Conservation (phyloP, 345 rosid species). For the Hibiscus mutabilis region DNA sequence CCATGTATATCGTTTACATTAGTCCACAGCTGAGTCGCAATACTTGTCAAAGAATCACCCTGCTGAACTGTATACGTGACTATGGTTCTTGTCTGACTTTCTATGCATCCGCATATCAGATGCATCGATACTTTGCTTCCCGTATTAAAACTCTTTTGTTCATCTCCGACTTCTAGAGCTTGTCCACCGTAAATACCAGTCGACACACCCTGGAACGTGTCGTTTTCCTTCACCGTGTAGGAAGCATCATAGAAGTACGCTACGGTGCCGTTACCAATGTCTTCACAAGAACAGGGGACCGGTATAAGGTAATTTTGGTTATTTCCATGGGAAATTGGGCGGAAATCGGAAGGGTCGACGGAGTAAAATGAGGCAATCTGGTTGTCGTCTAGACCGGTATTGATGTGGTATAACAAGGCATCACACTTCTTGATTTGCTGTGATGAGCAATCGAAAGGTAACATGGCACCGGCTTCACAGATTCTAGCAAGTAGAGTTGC, state of each 20-base stretch:
- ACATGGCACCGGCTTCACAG: not conserved
- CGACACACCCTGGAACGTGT: slow-evolving; percentile 32
- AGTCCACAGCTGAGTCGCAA: slow-evolving; percentile 32
- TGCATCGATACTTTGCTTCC: slow-evolving; percentile 23
- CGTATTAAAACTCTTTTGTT: slow-evolving; percentile 3
- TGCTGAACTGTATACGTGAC: slow-evolving; percentile 59
- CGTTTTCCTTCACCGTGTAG: slow-evolving; percentile 22
- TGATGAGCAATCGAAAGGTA: not conserved
- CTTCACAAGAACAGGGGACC: slow-evolving; percentile 45
- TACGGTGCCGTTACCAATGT: slow-evolving; percentile 13
- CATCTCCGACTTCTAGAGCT: slow-evolving; percentile 32
- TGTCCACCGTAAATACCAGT: slow-evolving; percentile 31
- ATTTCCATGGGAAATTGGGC: slow-evolving; percentile 9
- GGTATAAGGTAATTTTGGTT: slow-evolving; percentile 35
- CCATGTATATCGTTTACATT: slow-evolving; percentile 18
- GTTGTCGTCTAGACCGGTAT: slow-evolving; percentile 13
- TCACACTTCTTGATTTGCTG: not conserved
- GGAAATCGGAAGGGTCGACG: slow-evolving; percentile 27
- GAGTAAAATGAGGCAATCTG: slow-evolving; percentile 36
- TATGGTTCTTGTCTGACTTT: slow-evolving; percentile 24
- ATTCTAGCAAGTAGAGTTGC: not conserved
- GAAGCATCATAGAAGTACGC: slow-evolving; percentile 40
- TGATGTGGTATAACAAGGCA: slow-evolving; percentile 33
- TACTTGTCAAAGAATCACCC: slow-evolving; percentile 31
- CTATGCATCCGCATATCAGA: slow-evolving; percentile 47